phyloP scores from a whole-genome alignment of 306 rosid species.

The Prunus salicina region DNA sequence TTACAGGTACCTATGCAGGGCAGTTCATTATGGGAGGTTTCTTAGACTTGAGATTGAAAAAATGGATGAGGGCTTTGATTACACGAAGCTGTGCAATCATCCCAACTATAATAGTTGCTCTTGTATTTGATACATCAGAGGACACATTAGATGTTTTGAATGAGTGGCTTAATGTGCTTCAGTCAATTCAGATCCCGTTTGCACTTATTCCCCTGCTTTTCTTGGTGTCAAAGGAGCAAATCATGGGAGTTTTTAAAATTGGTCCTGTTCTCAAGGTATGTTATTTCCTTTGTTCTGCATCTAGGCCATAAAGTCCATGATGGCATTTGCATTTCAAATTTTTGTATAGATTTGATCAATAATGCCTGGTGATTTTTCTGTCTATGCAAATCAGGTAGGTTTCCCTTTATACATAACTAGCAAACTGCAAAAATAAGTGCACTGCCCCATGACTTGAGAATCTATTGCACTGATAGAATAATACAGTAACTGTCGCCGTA shows the following conservation, averaged over 20 bases:
- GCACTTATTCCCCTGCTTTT: constrained; percentile 93
- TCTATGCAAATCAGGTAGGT: not conserved
- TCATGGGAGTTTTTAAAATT: constrained; percentile 87
- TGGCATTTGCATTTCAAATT: not conserved
- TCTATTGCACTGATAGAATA: not conserved
- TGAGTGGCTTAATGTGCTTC: constrained; percentile 98
- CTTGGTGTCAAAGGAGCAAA: constrained; percentile 85
- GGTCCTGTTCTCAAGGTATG: constrained; percentile 79
- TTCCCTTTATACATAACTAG: not conserved
- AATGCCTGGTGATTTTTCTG: not conserved
- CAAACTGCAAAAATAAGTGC: not conserved
- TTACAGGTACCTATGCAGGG: constrained; percentile 99
- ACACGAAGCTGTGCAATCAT: constrained; percentile 85
- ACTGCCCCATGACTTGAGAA: not conserved
- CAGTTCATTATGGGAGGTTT: constrained; percentile 99
- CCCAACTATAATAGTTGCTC: constrained; percentile 88
- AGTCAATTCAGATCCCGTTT: constrained; percentile 95
- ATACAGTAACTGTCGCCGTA: not conserved
- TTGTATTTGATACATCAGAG: constrained; percentile 71
- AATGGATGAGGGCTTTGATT: constrained; percentile 87
- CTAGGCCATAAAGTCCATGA: not conserved
- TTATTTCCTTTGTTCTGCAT: constrained; percentile 8
- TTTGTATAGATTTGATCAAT: not conserved
- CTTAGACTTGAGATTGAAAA: constrained; percentile 77
- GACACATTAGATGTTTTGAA: constrained; percentile 66